These are phyloP conservation scores for Polyplosphaeria fusca DNA, from an alignment of 495 filamentous ascomycete species.

Conservation along the genomic window DNA sequence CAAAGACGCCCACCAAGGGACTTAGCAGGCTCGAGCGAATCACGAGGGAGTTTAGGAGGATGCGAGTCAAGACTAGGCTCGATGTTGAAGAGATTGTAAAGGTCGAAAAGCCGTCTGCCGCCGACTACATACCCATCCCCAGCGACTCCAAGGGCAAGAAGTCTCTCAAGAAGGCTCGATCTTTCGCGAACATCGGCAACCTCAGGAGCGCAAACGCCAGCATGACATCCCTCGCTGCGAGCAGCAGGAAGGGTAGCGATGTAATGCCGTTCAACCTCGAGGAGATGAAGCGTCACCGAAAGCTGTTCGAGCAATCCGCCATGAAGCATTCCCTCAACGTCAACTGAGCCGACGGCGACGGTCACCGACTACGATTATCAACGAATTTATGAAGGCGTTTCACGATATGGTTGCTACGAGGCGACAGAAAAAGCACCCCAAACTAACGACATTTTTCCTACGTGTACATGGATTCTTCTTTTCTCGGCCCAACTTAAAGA, in stretches of 20 bases:
- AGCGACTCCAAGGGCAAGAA: slow-evolving; percentile 30
- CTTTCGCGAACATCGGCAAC: slow-evolving; percentile 35
- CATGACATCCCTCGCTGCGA: slow-evolving; percentile 20
- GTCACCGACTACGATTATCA: too few relatives aligned
- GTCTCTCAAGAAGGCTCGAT: slow-evolving; percentile 42
- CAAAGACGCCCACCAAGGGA: slow-evolving; percentile 40
- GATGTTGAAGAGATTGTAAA: slow-evolving; percentile 37
- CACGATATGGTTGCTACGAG: too few relatives aligned
- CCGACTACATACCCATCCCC: slow-evolving; percentile 1
- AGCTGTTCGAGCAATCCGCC: slow-evolving; percentile 36
- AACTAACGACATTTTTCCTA: too few relatives aligned
- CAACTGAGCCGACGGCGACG: too few relatives aligned
- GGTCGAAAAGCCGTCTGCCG: slow-evolving; percentile 14
- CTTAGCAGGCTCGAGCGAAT: slow-evolving; percentile 59
- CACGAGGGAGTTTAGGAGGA: slow-evolving; percentile 54
- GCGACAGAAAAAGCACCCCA: too few relatives aligned
- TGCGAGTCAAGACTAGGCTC: slow-evolving; percentile 32
- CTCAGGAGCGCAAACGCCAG: slow-evolving; percentile 27
- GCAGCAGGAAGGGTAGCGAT: slow-evolving; percentile 26
- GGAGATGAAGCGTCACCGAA: slow-evolving; percentile 36
- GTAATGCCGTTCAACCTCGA: slow-evolving; percentile 34
- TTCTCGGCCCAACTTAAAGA: too few relatives aligned
- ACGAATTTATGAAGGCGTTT: too few relatives aligned
- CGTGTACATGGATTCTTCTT: too few relatives aligned
- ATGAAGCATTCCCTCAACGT: too few relatives aligned